phyloP scores from a whole-genome alignment of 2,329 filamentous ascomycete species.

The Aureobasidium zeae region DNA sequence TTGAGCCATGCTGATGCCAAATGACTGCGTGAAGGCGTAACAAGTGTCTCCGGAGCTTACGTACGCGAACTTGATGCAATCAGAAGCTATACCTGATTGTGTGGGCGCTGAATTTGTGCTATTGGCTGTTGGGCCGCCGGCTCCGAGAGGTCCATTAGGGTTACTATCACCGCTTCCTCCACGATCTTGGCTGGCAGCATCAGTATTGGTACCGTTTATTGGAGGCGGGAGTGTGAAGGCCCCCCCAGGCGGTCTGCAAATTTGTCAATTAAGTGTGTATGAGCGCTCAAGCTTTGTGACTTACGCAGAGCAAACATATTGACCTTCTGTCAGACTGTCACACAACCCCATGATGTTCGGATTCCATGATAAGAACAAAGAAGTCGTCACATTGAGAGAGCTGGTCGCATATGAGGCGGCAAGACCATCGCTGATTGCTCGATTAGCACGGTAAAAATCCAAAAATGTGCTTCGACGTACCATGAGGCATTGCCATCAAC shows the following conservation, averaged over 20 bases:
- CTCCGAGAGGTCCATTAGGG: too few species aligned
- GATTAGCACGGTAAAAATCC: too few species aligned
- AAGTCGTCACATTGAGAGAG: neutral
- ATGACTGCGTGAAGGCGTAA: neutral
- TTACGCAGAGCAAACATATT: conserved; percentile 14
- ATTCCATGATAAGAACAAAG: conserved; percentile 14
- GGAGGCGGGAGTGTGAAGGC: neutral
- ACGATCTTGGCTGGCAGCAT: neutral
- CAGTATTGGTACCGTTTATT: neutral
- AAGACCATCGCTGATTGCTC: neutral
- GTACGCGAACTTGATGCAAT: neutral
- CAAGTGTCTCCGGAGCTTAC: neutral
- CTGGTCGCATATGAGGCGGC: neutral
- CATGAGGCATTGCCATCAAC: too few species aligned
- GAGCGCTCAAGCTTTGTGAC: neutral
- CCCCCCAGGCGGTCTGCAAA: neutral
- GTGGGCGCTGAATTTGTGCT: too few species aligned
- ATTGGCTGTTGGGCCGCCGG: neutral
- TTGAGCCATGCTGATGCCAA: neutral
- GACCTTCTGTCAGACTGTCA: conserved; percentile 2
- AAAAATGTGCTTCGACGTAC: too few species aligned
- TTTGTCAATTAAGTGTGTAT: too few species aligned
- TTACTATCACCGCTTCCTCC: neutral
- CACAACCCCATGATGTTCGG: conserved; percentile 13
- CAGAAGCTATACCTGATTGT: neutral